Evolutionary conservation across 306 rosid species (phyloP).

Genomic region (Vigna nakashimae): DNA sequence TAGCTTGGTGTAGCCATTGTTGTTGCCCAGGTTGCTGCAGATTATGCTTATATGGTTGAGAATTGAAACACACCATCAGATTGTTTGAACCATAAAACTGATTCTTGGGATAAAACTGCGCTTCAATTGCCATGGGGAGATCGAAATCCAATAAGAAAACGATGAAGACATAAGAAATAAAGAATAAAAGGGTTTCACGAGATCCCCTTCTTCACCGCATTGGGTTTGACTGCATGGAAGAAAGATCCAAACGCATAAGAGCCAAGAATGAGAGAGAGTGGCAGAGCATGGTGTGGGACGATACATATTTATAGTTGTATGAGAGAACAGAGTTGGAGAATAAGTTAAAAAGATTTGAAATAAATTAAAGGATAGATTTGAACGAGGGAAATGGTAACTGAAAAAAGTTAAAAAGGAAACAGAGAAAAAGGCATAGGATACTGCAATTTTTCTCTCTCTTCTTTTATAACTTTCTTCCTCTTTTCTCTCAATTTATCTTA

Average conservation of each 20-base stretch:
- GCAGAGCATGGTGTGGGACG: not conserved
- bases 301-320: not conserved
- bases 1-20: not conserved
- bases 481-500: slow-evolving; percentile 27
- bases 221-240: not conserved
- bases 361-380: slow-evolving; percentile 25
- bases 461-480: slow-evolving; percentile 9
- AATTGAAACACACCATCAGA: not conserved
- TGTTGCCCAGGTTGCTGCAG: not conserved
- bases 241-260: too few relatives aligned
- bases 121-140: slow-evolving; percentile 63
- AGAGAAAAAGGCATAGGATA: slow-evolving; percentile 36
- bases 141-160: not conserved
- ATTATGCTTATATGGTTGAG: not conserved
- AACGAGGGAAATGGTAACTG: slow-evolving; percentile 45
- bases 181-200: too few relatives aligned
- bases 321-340: not conserved
- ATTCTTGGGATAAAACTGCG: slow-evolving; percentile 31
- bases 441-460: slow-evolving; percentile 22
- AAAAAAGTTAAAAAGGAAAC: slow-evolving; percentile 39
- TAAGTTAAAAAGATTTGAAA: not conserved
- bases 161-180: too few relatives aligned
- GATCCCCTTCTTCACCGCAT: not conserved
- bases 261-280: not conserved
- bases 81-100: slow-evolving; percentile 27